Evolutionary conservation across 306 rosid species (phyloP), one percentile per base, ranked within the genome.

Genomic region (Medicago truncatula): DNA sequence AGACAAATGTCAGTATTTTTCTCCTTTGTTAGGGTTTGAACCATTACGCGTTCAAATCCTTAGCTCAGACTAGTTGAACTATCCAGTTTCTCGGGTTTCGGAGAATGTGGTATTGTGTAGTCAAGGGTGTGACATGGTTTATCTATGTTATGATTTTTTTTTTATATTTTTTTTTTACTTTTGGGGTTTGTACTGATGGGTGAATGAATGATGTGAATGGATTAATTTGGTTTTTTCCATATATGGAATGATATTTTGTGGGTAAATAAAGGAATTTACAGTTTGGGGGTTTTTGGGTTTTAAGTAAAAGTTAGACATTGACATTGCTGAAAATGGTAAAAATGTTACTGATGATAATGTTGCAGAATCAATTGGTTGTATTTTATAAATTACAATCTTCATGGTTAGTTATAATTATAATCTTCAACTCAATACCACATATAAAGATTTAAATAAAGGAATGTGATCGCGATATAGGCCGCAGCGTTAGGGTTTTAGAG

Each of bases 211-310:
- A 36, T 25, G 4, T 38, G 21, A 47, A 71, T 6, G 39, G 2
- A 40, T 38, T 1, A 9, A 18, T 50, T 78, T 2, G 8, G 39
- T 25, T 21, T 62, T 76, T 73, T 9, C 44, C 9, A 6, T 74
- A 2, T 59, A 13, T 67, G 71, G 77, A 28, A 57, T 64, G 41
- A 21, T 28, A 5, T 54, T 47, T 62, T 76, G 58, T n/a, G 50
- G 80, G 50, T 40, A 17, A 65, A 39, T 59, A 41, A 65, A 59
- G 41, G 8, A 52, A 11, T 15, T 12, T 25, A 36, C 64, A 63
- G 46, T 78, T 75, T 20, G 56, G 73, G 52, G 39, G 7, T 54
- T 69, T 69, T 18, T 64, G 10, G 34, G 39, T 46, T 68, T 60
- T 43, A 11, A 21, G 57, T 53, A 2, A 66, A 39, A 49, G 43